Evolutionary conservation across 768 basidiomycete species (phyloP).

Genomic region (Boletus rufocinnamomeus): DNA sequence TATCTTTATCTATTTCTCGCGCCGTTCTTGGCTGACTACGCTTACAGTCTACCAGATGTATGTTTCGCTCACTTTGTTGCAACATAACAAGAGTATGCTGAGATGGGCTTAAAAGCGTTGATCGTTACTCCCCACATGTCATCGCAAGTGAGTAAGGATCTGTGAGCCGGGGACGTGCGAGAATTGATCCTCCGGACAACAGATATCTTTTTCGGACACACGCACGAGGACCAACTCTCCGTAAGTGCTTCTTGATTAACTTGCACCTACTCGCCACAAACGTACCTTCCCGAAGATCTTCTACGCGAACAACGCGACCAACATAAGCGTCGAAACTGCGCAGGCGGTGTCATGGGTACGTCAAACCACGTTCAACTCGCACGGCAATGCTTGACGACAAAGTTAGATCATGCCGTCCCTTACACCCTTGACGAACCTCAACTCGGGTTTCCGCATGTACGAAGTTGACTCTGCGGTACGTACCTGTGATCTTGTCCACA

Average conservation of each 20-base stretch:
- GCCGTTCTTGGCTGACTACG: not conserved
- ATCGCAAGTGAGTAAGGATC: constrained; percentile 41
- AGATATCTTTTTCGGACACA: constrained; percentile 75
- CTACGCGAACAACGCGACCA: constrained; percentile 69
- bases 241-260: constrained; percentile 33
- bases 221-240: constrained; percentile 68
- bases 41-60: constrained; percentile 50
- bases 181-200: not conserved
- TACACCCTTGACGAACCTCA: constrained; percentile 66
- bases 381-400: not conserved
- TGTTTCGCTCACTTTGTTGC: not conserved
- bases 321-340: constrained; percentile 55
- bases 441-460: constrained; percentile 64
- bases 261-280: not conserved
- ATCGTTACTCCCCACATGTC: constrained; percentile 50
- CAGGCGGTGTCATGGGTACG: constrained; percentile 49
- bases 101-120: constrained; percentile 34
- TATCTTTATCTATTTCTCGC: not conserved
- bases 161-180: not conserved
- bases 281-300: constrained; percentile 48
- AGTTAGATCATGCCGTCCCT: constrained; percentile 51
- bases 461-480: constrained; percentile 41
- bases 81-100: not conserved
- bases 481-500: not conserved
- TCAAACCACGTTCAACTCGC: not conserved